These are phyloP conservation scores for Solanum arcanum DNA, from an alignment of 257 asterid species.

Conservation along the genomic window DNA sequence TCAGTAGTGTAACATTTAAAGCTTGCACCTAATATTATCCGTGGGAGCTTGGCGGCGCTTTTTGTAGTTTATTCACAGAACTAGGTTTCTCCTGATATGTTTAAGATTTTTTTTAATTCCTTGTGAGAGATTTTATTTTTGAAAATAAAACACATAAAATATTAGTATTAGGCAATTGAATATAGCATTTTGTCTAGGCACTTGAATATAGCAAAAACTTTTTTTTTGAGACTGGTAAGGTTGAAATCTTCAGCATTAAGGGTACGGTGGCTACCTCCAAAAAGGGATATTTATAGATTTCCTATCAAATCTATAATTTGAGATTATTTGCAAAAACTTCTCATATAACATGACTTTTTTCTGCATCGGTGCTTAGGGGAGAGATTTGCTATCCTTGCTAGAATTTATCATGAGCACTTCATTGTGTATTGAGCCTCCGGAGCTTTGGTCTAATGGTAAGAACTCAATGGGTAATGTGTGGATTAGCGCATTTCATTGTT, in stretches of 20 bases:
- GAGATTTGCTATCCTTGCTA: not conserved
- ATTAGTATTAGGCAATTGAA: not conserved
- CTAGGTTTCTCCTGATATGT: not conserved
- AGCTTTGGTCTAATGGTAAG: not conserved
- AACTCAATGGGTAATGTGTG: not conserved
- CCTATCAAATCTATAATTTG: too few species aligned
- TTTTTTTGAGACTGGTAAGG: too few species aligned
- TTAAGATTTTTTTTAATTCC: not conserved
- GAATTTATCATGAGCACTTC: not conserved
- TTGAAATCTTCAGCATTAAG: too few species aligned
- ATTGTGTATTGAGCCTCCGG: not conserved
- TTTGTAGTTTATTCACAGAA: not conserved
- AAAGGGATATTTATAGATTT: too few species aligned
- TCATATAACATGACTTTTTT: not conserved
- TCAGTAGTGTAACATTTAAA: not conserved
- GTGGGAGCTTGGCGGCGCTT: not conserved
- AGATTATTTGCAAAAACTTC: not conserved
- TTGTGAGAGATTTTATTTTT: not conserved
- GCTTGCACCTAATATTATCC: not conserved
- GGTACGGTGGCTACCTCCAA: too few species aligned
- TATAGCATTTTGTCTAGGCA: not conserved
- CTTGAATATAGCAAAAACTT: not conserved
- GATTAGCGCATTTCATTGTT: not conserved
- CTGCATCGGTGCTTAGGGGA: not conserved
- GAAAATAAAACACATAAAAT: not conserved